Base-by-base conservation (phyloP, 139 green algal genomes). In the Coelastrella sp. region DNA sequence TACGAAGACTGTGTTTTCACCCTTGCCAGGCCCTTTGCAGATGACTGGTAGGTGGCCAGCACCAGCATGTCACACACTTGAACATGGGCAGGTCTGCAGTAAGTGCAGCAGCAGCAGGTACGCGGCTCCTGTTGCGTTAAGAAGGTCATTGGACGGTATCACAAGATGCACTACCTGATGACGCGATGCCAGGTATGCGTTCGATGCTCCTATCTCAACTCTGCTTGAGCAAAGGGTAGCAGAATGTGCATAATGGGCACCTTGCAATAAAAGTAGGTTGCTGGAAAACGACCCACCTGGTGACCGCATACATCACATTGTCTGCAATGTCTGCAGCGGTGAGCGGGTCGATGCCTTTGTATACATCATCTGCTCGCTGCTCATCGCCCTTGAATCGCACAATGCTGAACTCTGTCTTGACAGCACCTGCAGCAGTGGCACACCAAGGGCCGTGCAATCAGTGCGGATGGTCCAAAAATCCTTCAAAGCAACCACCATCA, bases 321-420 rank as follows among this genome's bases (percentile, higher is more conserved):
- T 98, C 95, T 27, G 95, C 95, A 6, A 98, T 93, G 85, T 98
- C 95, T 23, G 89, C 87, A 11, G 91, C 94, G 0, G 75, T 88
- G 45, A 97, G 81, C 0, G 93, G 90, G 13, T 92, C 74, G 27
- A 96, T 92, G 41, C 95, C 93, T 45, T 88, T 74, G 85, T 97
- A 98, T 17, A 98, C 92, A 2, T 84, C 85, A 34, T 94, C 91
- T 2, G 92, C 94, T n/a, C 87, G 84, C 32, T 67, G 64, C 35
- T 85, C 83, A 51, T 94, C 91, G n/a, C 88, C 91, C 72, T 91
- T 89, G 87, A 93, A 96, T 7, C 94, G 85, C 43, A 97, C 93
- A 11, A 93, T 72, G 71, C 84, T 92, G 86, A 98, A 98, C 85
- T 98, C 94, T 2, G 95, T 98, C 43, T 94, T 87, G 3, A 95